Base-by-base conservation (phyloP, 257 asterid species). In the Prunella vulgaris region DNA sequence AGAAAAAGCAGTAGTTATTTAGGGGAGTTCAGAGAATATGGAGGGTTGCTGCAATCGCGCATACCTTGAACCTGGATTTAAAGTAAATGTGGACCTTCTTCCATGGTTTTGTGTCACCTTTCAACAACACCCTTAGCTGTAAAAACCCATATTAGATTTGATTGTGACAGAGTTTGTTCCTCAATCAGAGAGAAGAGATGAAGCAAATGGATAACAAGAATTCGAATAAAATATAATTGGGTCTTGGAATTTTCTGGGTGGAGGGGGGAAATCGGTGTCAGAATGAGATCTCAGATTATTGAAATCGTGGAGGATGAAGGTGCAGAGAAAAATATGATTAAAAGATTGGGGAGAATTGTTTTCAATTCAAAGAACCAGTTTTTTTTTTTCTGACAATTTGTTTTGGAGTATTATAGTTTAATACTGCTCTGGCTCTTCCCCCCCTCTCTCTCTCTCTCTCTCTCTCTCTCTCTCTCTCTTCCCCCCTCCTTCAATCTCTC, bases 121-220 rank as follows among this genome's bases (percentile, higher is more conserved):
- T 75, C 82, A 77, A 80, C 90, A 73, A 86, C 90, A 90, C 63
- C 72, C 84, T 88, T 85, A 93, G 96, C 96, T 87, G 96, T 84
- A 82, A 85, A 76, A 90, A 85, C 84, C 83, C 90, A 81, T 83
- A 73, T 65, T 80, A 84, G 92, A 88, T 81, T 79, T 79, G 96
- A 85, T 81, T 75, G 89, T 81, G 96, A 79, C 97, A 93, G 98
- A 87, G 82, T 80, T 93, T 93, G 98, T 90, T 93, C 92, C 92
- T 83, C 81, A 86, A 81, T 86, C 84, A n/a, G n/a, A n/a, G n/a
- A n/a, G n/a, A n/a, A n/a, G 82, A 80, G 80, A 80, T 81, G 65
- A 52, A 65, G 76, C 75, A 46, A 78, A 77, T 56, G 88, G 95
- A 85, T 86, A 88, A 83, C 80, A 71, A 76, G 32, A 53, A 53